Base-by-base conservation (phyloP, 164 flowering plant genomes). In the Hamamelis virginiana region DNA sequence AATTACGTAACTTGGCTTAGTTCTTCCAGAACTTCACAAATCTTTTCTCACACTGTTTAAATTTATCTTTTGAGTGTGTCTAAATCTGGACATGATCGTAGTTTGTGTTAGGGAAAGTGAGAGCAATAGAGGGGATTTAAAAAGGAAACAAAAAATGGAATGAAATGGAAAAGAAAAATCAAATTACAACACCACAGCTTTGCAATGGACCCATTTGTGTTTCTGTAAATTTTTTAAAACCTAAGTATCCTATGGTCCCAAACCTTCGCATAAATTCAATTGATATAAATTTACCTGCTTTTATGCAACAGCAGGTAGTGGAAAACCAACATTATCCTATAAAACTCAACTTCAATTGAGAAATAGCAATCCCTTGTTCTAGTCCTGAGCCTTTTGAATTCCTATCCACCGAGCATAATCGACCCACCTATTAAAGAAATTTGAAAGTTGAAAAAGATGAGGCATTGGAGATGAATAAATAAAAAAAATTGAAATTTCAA, bases 381-480 rank as follows among this genome's bases (percentile, higher is more conserved):
- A 51, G 22, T 72, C 70, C 14, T 79, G 77, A 38, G 77, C 82
- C 79, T 83, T 74, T 60, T 87, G 91, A 59, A 87, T 55, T 41
- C 91, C 88, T 51, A 87, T 62, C 78, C 67, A 80, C 18, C 91
- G 88, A 66, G 91, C 91, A 79, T 87, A 87, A 68, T 87, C 91
- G 66, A 87, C 91, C 91, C 91, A 87, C 84, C 91, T 87, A 81
- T 14, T 0, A 75, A 67, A 66, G 21, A 53, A 55, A 56, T 45
- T 57, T 43, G 27, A 28, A 45, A 27, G 11, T 55, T 15, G 41
- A 25, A 48, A 16, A 41, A 59, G 3, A 59, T 38, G 21, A 71
- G 57, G 12, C 25, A 26, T 22, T 1, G 47, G 10, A 15, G 12
- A 5, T 19, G 46, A 58, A 58, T 15, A 22, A 38, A 0, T 18